Evolutionary conservation across 2,329 filamentous ascomycete genomes (phyloP), one percentile per base, ranked within the genome.

Genomic region (Trichoderma sp.): DNA sequence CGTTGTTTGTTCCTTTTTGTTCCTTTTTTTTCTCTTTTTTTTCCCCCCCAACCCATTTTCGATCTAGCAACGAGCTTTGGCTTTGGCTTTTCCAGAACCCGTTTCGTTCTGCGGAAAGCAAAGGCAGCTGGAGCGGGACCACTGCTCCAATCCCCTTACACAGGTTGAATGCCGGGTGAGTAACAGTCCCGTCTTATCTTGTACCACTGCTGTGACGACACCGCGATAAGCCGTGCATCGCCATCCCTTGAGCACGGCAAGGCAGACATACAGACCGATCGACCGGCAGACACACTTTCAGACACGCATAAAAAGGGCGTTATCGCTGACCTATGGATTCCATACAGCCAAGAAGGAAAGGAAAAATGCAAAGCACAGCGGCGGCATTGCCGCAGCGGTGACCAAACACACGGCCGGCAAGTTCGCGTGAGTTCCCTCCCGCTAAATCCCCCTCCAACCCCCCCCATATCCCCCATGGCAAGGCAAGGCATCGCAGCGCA

Each of bases 331-430:
- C 29, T 32, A 59, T 66, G 53, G 22, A 9, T 50, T 66, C 42
- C 17, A 42, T 45, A n/a, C 42, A 69, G 67, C 52, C 67, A 69
- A 84, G 80, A 86, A 84, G 76, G 79, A 83, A 74, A 83, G 79
- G 77, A 86, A 84, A 79, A 78, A 85, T 84, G 83, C 80, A 76
- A 85, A 81, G 82, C 83, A 85, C 73, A 78, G 78, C 74, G 81
- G 83, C 73, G 81, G 83, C 72, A 84, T 86, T 73, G 80, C 82
- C 72, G 83, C 84, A 57, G 83, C 83, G 77, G 81, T 85, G 79
- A 84, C 81, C 70, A 84, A 82, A 74, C 83, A 86, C 72, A 80
- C 80, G 73, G 79, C 82, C 74, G 81, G 80, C 74, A 85, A 83
- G 77, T 83, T 84, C 78, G 78, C 80, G 84, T 86, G 80, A 73